Conservation (phyloP, 2,329 filamentous ascomycete genomes). For the Pseudocercospora macadamiae region DNA sequence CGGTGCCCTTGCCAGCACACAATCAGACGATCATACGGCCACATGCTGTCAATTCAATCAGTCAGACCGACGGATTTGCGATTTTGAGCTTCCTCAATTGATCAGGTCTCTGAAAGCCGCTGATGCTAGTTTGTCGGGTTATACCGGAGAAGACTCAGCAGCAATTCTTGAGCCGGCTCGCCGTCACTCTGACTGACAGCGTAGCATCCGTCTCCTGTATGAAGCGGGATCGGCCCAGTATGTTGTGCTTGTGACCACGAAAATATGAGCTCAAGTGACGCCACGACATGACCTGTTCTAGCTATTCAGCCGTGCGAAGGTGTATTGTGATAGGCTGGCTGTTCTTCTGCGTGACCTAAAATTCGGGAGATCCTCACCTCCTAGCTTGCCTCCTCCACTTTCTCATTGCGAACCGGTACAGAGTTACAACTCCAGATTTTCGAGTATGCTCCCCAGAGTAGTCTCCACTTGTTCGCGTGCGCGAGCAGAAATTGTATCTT, state of each 20-base stretch:
- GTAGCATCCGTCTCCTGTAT: not conserved
- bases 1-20: not conserved
- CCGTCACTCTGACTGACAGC: conserved; percentile 6
- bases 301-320: not conserved
- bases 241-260: conserved; percentile 11
- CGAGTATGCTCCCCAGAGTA: not conserved
- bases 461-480: not conserved
- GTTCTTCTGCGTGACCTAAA: conserved; percentile 3
- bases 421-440: not conserved
- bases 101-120: not conserved
- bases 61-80: not conserved
- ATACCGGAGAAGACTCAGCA: no score
- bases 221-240: not conserved
- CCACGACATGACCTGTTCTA: conserved; percentile 6
- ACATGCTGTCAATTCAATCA: not conserved
- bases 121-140: no score
- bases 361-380: conserved; percentile 6
- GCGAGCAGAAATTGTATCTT: not conserved
- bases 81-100: not conserved
- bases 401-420: not conserved
- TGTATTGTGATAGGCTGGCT: not conserved
- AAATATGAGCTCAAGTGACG: conserved; percentile 3
- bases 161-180: no score
- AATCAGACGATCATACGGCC: not conserved
- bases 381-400: not conserved